Evolutionary conservation across 1,284 basidiomycete genomes (phyloP), one percentile per base, ranked within the genome.

Genomic region (Mycosarcoma maydis): DNA sequence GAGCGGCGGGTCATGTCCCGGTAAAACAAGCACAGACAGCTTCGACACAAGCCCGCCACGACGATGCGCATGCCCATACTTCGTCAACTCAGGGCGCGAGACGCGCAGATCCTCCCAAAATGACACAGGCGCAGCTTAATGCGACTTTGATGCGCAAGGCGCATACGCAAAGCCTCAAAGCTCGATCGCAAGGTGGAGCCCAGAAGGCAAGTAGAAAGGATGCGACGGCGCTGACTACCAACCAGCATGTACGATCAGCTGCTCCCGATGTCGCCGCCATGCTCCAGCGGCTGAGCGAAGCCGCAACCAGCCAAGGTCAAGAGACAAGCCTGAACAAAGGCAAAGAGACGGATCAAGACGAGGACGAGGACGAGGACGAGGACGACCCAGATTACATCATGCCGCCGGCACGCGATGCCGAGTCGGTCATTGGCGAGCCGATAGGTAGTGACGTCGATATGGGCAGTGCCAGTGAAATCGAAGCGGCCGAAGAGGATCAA

Each of bases 61-160:
- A 26, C 20, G 55, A 44, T 0, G 16, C 33, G 27, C 24, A 34
- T 17, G 26, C 26, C 1, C 39, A 33, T 14, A 14, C 46, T 10
- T 23, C 55, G 4, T 36, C 29, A 13, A 44, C 49, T 2, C 50
- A 58, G 7, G 33, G 13, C 8, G 37, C 23, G 3, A 42, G 51
- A n/a, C 53, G 55, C 11, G 44, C 41, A 26, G 61, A 49, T 11
- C 69, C 73, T 4, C 24, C 62, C 17, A 57, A 64, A 23, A 50
- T 74, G 64, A 74, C 70, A 11, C 53, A 57, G 20, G 73, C 53
- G 10, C 60, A 75, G 38, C 66, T 79, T 29, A 77, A 77, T 24
- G 74, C 67, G 0, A 72, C 72, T 0, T 30, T 79, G 32, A 58
- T 72, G 38, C 64, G 65, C 32, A 68, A 71, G 45, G 54, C 68